phyloP scores from a whole-genome alignment of 331 rosid species.

The Rhamnella rubrinervis region DNA sequence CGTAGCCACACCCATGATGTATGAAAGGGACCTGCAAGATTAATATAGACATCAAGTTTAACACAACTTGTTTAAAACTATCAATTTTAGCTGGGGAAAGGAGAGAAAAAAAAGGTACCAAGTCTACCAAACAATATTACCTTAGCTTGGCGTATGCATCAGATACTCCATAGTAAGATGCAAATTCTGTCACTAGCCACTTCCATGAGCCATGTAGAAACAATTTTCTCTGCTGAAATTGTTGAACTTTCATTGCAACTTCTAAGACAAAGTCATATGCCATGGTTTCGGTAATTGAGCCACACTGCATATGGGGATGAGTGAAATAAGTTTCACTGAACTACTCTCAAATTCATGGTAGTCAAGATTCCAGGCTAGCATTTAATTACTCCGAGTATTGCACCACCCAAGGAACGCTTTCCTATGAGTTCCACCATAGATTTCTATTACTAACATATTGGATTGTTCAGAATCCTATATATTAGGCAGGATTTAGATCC shows the following conservation, averaged over 20 bases:
- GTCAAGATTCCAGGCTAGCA: not conserved
- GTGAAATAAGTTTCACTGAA: not conserved
- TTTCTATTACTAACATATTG: too few relatives aligned
- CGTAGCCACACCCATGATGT: constrained; percentile 43
- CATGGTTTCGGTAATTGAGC: constrained; percentile 31
- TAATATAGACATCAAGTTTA: not conserved
- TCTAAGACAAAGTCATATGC: constrained; percentile 36
- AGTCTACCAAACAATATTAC: constrained; percentile 12
- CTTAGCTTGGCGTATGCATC: constrained; percentile 33
- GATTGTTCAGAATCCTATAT: too few relatives aligned
- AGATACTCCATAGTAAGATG: constrained; percentile 35
- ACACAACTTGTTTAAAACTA: too few relatives aligned
- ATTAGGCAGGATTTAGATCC: too few relatives aligned
- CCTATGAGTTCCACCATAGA: too few relatives aligned
- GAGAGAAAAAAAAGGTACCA: not conserved
- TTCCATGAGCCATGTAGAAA: constrained; percentile 32
- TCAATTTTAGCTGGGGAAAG: too few relatives aligned
- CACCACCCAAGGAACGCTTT: too few relatives aligned
- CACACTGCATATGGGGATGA: constrained; percentile 18
- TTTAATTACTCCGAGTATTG: too few relatives aligned
- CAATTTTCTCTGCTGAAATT: constrained; percentile 33
- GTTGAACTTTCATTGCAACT: constrained; percentile 35
- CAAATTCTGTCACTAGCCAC: constrained; percentile 34
- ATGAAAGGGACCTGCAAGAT: constrained; percentile 31
- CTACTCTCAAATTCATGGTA: not conserved